Evolutionary conservation across 2,329 filamentous ascomycete genomes (phyloP), one percentile per base, ranked within the genome.

Genomic region (Byssoonygena ceratinophila): DNA sequence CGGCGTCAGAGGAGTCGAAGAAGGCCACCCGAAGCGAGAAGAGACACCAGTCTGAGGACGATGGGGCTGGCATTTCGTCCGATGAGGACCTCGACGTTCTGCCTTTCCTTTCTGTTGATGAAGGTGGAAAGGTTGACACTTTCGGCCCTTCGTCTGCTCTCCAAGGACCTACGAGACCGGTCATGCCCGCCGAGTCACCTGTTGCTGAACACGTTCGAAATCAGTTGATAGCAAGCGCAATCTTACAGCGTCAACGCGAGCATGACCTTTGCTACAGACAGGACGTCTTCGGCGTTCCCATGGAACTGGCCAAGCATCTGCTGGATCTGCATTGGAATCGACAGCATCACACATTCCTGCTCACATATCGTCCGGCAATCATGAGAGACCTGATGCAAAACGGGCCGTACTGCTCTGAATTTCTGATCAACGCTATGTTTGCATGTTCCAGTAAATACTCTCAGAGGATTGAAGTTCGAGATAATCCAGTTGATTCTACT

Each of bases 361-460:
- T 71, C 8, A 68, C 68, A 1, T 71, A 71, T 56, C 64, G 69
- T 3, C 68, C 68, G 0, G 66, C 64, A 0, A 59, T 71, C 40
- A 70, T 70, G 65, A 59, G 63, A 8, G 66, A 68, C 46, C 59
- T 72, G 27, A 51, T 59, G 8, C 57, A 63, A 1, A 60, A 59
- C 5, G 70, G 70, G 1, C 64, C 66, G 5, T 67, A 69, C 53
- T 66, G 61, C 45, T 69, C 65, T 1, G 61, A 64, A 32, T 65
- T 73, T 14, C 58, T 72, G 2, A 54, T 72, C 8, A 70, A 71
- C 51, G 66, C 70, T 4, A 71, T 73, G 8, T 73, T 69, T 57
- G 70, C 66, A 43, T 68, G 66, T 8, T 68, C 66, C 2, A 64
- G 63, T 4, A 63, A 70, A 1, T 71, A 69, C 43, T 72, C 69